A percentile compares a stretch with the other conserved stretches of the same genome.
These are phyloP conservation scores for Sugiyamaella xylanicola DNA, from an alignment of 1,139 yeast species.

Conservation along the genomic window DNA sequence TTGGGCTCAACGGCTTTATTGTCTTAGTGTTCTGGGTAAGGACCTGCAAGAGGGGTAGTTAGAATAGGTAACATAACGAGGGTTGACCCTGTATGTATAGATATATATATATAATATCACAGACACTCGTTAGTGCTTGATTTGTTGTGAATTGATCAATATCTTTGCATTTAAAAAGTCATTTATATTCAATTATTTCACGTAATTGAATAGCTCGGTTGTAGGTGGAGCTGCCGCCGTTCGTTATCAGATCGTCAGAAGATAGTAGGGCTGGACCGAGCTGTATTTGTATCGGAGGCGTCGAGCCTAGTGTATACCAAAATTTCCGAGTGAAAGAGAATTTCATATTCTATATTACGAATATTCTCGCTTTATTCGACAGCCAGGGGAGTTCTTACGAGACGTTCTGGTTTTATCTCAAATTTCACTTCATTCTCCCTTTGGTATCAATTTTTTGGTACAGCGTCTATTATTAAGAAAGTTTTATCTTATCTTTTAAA, in stretches of 20 bases:
- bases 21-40: not conserved
- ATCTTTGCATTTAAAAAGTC: no score
- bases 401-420: no score
- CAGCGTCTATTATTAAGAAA: not conserved
- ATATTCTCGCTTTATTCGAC: no score
- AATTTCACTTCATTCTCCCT: not conserved
- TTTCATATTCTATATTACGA: no score
- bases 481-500: conserved; percentile 7
- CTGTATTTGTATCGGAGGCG: not conserved
- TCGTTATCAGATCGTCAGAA: not conserved
- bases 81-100: not conserved
- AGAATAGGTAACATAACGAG: not conserved
- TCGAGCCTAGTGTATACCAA: not conserved
- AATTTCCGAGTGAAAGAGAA: not conserved
- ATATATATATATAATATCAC: not conserved
- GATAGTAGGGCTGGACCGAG: conserved; percentile 1
- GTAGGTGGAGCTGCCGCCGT: not conserved
- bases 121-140: no score
- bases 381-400: no score
- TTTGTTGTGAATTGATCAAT: no score
- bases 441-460: not conserved
- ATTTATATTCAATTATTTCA: no score
- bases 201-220: not conserved
- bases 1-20: not conserved
- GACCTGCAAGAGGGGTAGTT: not conserved